Conservation (phyloP, 2,329 filamentous ascomycete species). For the Sporothrix pseudoabietina region DNA sequence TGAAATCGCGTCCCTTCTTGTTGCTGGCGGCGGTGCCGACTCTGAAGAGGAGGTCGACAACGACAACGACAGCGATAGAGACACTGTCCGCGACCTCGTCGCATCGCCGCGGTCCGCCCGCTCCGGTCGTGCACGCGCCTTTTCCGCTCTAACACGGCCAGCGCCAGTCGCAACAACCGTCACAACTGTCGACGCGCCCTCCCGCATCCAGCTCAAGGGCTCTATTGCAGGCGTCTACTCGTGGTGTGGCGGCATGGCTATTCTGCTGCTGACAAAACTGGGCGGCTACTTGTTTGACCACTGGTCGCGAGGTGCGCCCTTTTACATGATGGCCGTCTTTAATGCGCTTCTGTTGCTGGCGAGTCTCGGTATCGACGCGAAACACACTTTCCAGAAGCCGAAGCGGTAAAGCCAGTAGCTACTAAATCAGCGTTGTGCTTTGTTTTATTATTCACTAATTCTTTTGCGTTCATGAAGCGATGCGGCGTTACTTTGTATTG, state of each 20-base stretch:
- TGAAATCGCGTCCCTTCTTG: constrained; percentile 49
- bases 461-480: background rate
- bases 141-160: constrained; percentile 26
- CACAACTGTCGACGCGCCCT: constrained; percentile 37
- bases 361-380: constrained; percentile 55
- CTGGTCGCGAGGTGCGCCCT: constrained; percentile 74
- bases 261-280: constrained; percentile 86
- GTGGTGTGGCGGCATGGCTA: constrained; percentile 84
- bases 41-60: background rate
- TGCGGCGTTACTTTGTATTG: background rate
- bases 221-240: constrained; percentile 95
- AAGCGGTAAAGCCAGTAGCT: background rate
- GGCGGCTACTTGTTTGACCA: constrained; percentile 85
- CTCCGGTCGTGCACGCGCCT: constrained; percentile 30
- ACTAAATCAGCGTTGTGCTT: too few relatives aligned
- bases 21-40: constrained; percentile 31
- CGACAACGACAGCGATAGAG: constrained; percentile 14
- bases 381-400: constrained; percentile 39
- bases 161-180: background rate
- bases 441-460: background rate
- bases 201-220: constrained; percentile 73
- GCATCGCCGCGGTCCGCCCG: constrained; percentile 20
- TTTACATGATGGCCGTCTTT: constrained; percentile 91
- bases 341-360: constrained; percentile 71
- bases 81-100: constrained; percentile 23